These are phyloP conservation scores for Diaporthe humulicola DNA, from an alignment of 2,329 filamentous ascomycete genomes.

Conservation along the genomic window DNA sequence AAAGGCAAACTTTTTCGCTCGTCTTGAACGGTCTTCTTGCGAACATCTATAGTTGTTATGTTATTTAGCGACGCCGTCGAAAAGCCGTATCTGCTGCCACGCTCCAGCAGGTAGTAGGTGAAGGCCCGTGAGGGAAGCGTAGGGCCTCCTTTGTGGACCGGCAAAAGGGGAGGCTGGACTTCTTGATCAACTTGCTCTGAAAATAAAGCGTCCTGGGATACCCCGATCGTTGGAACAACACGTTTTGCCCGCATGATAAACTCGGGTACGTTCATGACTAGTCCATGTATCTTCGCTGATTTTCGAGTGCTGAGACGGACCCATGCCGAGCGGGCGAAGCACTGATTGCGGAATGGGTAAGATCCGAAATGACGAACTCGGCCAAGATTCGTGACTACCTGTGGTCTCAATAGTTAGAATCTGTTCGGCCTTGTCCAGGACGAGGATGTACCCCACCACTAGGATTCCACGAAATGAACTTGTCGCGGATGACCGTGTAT, in stretches of 20 bases:
- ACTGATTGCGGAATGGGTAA: neutral
- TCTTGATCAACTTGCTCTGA: neutral
- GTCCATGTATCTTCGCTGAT: neutral
- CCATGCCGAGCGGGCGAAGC: neutral
- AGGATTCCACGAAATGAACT: neutral
- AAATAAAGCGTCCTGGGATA: neutral
- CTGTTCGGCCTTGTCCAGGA: neutral
- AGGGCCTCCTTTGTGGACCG: neutral
- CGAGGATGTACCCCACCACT: neutral
- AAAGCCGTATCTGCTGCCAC: neutral
- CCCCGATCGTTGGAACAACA: neutral
- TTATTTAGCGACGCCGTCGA: neutral
- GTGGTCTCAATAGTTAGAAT: neutral
- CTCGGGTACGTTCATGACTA: neutral
- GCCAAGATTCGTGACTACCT: neutral
- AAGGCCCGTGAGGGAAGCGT: neutral
- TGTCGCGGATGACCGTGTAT: too few relatives aligned
- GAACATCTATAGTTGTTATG: neutral
- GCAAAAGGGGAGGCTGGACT: neutral
- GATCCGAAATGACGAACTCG: neutral
- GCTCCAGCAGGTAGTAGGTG: neutral
- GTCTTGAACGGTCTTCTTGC: neutral
- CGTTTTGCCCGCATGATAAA: neutral
- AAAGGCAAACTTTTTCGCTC: neutral
- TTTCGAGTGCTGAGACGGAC: neutral